These are phyloP conservation scores for Cyclotella choctawhatcheeana DNA, from an alignment of 108 stramenopile species.

Conservation along the genomic window DNA sequence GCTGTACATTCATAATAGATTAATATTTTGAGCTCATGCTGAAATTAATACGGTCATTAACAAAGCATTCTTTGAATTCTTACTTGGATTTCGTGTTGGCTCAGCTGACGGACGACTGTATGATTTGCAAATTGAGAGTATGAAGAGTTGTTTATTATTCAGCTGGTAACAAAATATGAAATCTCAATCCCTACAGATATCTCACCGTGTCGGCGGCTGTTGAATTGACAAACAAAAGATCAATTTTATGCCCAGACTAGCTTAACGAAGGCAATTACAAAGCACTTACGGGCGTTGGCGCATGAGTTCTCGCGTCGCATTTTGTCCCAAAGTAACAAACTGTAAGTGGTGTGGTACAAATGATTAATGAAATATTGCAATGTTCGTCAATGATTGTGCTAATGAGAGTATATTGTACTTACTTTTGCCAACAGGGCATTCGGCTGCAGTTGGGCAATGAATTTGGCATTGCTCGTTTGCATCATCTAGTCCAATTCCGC, in stretches of 20 bases:
- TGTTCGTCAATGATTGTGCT: not conserved
- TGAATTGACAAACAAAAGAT: not conserved
- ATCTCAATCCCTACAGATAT: not conserved
- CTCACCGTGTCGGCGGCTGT: constrained; percentile 12
- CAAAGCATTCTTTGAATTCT: too few species aligned
- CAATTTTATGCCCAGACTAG: too few species aligned
- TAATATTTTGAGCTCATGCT: too few species aligned
- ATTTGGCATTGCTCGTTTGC: constrained; percentile 18
- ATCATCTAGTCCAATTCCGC: constrained; percentile 33
- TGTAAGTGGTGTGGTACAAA: too few species aligned
- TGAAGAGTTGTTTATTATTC: not conserved
- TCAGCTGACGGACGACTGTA: constrained; percentile 24
- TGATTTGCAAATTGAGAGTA: not conserved
- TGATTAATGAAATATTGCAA: too few species aligned
- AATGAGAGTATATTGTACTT: not conserved
- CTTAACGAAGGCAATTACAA: too few species aligned
- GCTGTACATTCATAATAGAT: too few species aligned
- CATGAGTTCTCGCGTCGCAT: constrained; percentile 32
- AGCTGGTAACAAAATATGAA: too few species aligned
- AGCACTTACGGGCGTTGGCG: constrained; percentile 30
- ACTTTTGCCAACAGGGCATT: constrained; percentile 43
- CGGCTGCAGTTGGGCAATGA: constrained; percentile 38
- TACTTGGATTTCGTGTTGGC: constrained; percentile 24
- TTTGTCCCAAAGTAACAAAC: constrained; percentile 38
- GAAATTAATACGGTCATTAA: too few species aligned